Evolutionary conservation across 768 basidiomycete genomes (phyloP).

Genomic region (Mycena albidolilacea): DNA sequence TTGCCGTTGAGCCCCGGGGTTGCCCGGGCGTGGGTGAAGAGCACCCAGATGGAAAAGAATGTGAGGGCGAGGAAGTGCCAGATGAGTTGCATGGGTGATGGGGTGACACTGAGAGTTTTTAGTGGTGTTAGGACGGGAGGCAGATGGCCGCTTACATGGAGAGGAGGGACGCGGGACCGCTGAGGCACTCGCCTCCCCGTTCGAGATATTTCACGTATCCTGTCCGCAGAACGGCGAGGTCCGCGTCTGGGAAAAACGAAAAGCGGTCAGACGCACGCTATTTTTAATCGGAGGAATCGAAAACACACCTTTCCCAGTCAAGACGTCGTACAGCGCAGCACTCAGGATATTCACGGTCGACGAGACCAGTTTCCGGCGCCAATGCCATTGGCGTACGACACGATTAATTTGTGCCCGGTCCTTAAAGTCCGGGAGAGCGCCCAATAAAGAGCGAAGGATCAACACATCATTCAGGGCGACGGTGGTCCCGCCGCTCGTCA

Average conservation of each 20-base stretch:
- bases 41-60: constrained; percentile 91
- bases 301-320: constrained; percentile 86
- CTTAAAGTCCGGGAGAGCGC: constrained; percentile 55
- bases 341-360: constrained; percentile 94
- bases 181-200: constrained; percentile 88
- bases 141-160: constrained; percentile 72
- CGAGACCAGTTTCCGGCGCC: constrained; percentile 86
- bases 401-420: constrained; percentile 67
- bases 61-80: constrained; percentile 96
- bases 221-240: constrained; percentile 73
- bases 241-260: constrained; percentile 54
- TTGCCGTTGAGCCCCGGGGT: constrained; percentile 52
- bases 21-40: constrained; percentile 73
- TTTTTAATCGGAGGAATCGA: background rate
- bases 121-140: background rate
- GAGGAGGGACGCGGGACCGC: constrained; percentile 90
- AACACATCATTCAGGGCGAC: constrained; percentile 93
- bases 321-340: constrained; percentile 93
- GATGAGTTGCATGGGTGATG: constrained; percentile 84
- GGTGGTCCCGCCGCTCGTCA: constrained; percentile 98
- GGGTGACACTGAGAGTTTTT: constrained; percentile 69
- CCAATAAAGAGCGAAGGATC: constrained; percentile 75
- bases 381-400: constrained; percentile 83
- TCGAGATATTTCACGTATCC: constrained; percentile 99
- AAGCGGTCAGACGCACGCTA: constrained; percentile 13